These are phyloP conservation scores for Aspergillus fumigatus DNA, from an alignment of 2,329 filamentous ascomycete species.

Conservation along the genomic window DNA sequence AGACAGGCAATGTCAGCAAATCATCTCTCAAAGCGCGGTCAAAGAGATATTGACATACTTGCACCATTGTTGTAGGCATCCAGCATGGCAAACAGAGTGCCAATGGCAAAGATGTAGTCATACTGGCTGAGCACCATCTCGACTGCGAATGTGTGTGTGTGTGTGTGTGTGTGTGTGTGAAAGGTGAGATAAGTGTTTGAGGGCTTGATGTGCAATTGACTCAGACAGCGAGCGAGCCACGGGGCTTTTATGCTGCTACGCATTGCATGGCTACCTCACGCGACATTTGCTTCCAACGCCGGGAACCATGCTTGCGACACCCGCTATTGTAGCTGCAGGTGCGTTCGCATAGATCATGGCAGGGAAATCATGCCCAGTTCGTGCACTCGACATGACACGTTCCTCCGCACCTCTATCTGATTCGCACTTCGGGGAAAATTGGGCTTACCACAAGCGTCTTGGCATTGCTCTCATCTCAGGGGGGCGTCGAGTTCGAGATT, in stretches of 20 bases:
- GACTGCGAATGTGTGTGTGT: slow-evolving; percentile 8
- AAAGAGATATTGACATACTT: slow-evolving; percentile 50
- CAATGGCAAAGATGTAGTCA: slow-evolving; percentile 69
- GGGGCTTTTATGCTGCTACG: background rate
- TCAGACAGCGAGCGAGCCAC: background rate
- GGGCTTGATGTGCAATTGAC: background rate
- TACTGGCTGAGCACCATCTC: slow-evolving; percentile 60
- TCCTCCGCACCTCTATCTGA: background rate
- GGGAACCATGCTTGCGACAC: background rate
- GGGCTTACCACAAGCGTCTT: background rate
- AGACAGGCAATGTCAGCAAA: background rate
- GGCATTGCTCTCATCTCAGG: background rate
- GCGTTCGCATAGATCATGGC: background rate
- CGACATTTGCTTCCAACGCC: background rate
- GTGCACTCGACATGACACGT: background rate
- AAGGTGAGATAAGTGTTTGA: background rate
- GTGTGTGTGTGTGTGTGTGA: background rate
- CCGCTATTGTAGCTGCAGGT: background rate
- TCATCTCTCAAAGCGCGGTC: background rate
- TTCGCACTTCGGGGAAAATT: background rate
- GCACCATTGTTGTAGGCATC: slow-evolving; percentile 77
- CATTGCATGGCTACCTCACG: background rate
- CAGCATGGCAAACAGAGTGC: slow-evolving; percentile 70
- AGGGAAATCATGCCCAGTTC: background rate
- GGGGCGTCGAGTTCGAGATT: background rate